Evolutionary conservation across 106 monocot genomes (phyloP), one percentile per base, ranked within the genome.

Genomic region (Alisma plantagoaquatica): DNA sequence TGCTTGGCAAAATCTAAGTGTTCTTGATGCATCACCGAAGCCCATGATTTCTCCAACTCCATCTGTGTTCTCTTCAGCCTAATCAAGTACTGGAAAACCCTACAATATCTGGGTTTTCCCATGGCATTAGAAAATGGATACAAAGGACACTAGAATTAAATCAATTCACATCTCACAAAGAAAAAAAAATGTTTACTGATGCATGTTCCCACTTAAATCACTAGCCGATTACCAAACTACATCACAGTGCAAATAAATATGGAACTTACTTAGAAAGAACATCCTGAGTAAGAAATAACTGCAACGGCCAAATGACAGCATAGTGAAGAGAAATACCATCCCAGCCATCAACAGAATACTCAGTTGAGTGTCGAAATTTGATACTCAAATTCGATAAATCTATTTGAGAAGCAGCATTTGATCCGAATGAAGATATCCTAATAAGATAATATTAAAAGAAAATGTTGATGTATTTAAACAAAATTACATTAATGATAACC

Each of bases 21-120:
- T 44, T 77, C 85, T 51, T 98, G 85, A 53, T 98, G 98, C 85
- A 98, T 98, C 47, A 73, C 90, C 43, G 80, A 76, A 61, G 84
- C 98, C 98, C 98, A 98, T 54, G 82, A 81, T 56, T 77, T 98
- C 70, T 98, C 98, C 52, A 98, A 61, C 53, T 98, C 98, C 98
- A 98, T 98, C 59, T 98, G 98, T 42, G 98, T 90, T 73, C 98
- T 63, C 62, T 98, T 98, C 33, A 98, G 77, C 68, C 81, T 70
- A 43, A 85, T 75, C 45, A 98, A 63, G 61, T 90, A 98, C 48
- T 98, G 98, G 54, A 98, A 98, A 59, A 85, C 82, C 60, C 70
- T 84, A 46, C 65, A 56, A 33, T 98, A 98, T 70, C 98, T 98
- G 77, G n/a, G n/a, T n/a, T n/a, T n/a, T n/a, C n/a, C n/a, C n/a